Base-by-base conservation (phyloP, 2,329 filamentous ascomycete species). In the Alternaria viburni region DNA sequence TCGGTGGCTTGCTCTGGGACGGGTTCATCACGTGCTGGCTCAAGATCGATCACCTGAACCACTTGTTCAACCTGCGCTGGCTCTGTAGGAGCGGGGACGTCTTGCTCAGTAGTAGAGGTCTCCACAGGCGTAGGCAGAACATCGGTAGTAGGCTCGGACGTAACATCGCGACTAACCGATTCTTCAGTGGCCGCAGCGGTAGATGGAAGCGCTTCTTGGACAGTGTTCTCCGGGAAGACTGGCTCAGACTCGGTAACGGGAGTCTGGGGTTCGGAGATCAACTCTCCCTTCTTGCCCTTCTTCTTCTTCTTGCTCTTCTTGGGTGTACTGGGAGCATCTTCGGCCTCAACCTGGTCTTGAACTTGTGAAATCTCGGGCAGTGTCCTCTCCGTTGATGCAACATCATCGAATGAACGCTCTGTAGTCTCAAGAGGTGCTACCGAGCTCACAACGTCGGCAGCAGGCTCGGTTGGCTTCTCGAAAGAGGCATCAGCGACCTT, bases 251-350 rank as follows among this genome's bases (percentile, higher is more conserved):
- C 67, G 41, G 45, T 41, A 23, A 65, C 50, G 32, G 61, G 69
- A 26, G 69, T 69, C 28, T 69, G 65, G 55, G 68, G 62, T 59
- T 71, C 68, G 23, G 69, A 69, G 11, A 62, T 54, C 7, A 64
- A 69, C 17, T 68, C 62, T 9, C 57, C 59, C 59, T 74, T 74
- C 55, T 74, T 76, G 26, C 65, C 61, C 65, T 75, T 76, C 62
- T 74, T 74, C 59, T 75, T 75, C 47, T 74, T 74, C 64, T 74
- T 76, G 28, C 61, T 58, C 62, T 77, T 74, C 63, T 76, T 77
- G 1, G 71, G 68, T 7, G 50, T 51, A 5, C 26, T 58, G 17
- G 50, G 15, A 19, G 36, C n/a, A 12, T 56, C 55, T 15, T 62
- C 51, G 26, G 17, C 23, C 17, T 55, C 26, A 1, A 13, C 26